Percentiles rank a stretch among this genome's conserved stretches.
phyloP scores from a whole-genome alignment of 2,329 filamentous ascomycete genomes.

The Monosporascus sp. region DNA sequence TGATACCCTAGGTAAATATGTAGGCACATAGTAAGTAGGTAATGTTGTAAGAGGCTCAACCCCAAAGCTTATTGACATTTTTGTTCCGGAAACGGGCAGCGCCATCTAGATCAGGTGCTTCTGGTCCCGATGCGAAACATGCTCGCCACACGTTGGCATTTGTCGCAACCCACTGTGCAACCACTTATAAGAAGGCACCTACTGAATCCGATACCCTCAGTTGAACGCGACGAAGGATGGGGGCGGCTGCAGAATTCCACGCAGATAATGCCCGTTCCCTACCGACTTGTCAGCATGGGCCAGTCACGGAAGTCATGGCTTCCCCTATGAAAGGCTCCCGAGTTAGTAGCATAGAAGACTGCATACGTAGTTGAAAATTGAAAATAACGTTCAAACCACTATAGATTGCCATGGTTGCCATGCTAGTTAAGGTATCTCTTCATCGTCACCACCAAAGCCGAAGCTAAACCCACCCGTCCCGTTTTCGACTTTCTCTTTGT shows the following conservation, averaged over 20 bases:
- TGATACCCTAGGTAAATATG: no score
- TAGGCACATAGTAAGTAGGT: no score
- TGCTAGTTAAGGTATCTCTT: conserved; percentile 36
- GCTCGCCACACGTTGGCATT: background rate
- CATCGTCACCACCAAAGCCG: conserved; percentile 44
- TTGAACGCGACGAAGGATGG: background rate
- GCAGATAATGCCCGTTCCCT: no score
- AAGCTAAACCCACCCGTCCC: conserved; percentile 45
- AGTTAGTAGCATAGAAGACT: no score
- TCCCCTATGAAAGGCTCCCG: no score
- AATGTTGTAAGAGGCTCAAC: no score
- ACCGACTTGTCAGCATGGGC: no score
- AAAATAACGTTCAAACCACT: background rate
- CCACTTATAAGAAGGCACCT: background rate
- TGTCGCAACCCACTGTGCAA: background rate
- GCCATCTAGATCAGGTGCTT: background rate
- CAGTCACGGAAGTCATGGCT: no score
- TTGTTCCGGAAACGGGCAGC: background rate
- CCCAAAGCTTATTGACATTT: no score
- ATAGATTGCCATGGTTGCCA: background rate
- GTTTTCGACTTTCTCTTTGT: conserved; percentile 33
- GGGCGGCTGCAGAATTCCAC: background rate
- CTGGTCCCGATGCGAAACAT: background rate
- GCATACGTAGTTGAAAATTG: no score
- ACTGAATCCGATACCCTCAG: background rate